Base-by-base conservation (phyloP, 331 rosid species). In the Acacia concinna region DNA sequence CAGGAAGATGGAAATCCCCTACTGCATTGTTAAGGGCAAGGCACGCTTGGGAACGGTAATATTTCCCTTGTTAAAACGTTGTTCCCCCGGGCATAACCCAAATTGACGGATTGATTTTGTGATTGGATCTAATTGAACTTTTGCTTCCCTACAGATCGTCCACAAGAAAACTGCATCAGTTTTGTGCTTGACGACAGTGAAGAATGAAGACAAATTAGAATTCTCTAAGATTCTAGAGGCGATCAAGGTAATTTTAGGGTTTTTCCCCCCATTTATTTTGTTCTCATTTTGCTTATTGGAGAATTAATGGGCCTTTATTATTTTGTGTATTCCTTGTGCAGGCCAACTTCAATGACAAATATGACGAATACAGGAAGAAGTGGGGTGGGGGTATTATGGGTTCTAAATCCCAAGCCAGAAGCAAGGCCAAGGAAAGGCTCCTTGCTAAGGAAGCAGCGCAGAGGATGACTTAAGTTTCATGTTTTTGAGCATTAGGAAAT, bases 1-100 rank as follows among this genome's bases (percentile, higher is more conserved):
- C 84, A 87, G 97, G 83, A 93, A 93, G 86, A 93, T 93, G 97
- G 97, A 91, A 84, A 93, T 93, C 37, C 97, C 97, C 0, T 91
- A 89, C 74, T 93, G 97, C 86, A 91, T 93, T 68, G 97, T 93
- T 79, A 93, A 93, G 89, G 98, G 98, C 25, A 93, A 93, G 79
- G 89, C 98, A 31, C 93, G 97, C 44, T 63, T 93, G 68, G 98
- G 98, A 79, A 9, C 98, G 60, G 98, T 93, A 91, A 78, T 57
- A 15, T 15, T 74, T 8, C 0, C 12, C 27, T 43, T 3, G 5
- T 46, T 27, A 12, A 1, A 14, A 13, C 68, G 6, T 18, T 43
- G n/a, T 15, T 27, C 15, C 10, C 17, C 6, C 18, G 3, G 18
- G 51, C 40, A 9, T 5, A 25, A 65, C 3, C 43, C 20, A 5